Conservation (phyloP, 805 yeast genomes). For the Candida easanensis region DNA sequence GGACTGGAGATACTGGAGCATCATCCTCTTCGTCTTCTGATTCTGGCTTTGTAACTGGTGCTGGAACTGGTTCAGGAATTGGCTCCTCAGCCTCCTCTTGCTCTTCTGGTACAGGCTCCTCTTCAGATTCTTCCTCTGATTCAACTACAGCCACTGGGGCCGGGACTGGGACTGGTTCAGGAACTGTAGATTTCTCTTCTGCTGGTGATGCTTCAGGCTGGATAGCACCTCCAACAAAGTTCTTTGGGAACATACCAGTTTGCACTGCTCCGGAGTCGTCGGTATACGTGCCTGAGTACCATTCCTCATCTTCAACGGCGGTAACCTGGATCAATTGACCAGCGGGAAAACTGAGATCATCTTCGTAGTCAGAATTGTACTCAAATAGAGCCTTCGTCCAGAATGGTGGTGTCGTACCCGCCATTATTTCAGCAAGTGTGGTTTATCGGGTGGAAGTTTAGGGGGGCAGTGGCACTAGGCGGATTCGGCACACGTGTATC, state of each 20-base stretch:
- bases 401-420: slow-evolving; percentile 45
- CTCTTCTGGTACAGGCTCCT: slow-evolving; percentile 3
- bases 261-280: slow-evolving; percentile 39
- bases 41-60: not conserved
- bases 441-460: not conserved
- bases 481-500: too few species aligned
- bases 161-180: not conserved
- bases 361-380: slow-evolving; percentile 70
- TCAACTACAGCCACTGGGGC: not conserved
- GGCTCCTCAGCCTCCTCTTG: not conserved
- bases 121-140: slow-evolving; percentile 5
- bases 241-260: slow-evolving; percentile 84
- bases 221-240: slow-evolving; percentile 54
- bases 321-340: slow-evolving; percentile 75
- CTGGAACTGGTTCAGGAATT: not conserved
- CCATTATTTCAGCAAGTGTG: slow-evolving; percentile 2
- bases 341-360: slow-evolving; percentile 70
- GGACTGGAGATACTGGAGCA: slow-evolving; percentile 7
- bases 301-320: slow-evolving; percentile 83
- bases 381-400: slow-evolving; percentile 65
- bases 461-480: not conserved
- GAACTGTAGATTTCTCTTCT: too few species aligned
- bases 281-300: slow-evolving; percentile 73
- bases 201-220: slow-evolving; percentile 5
- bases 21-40: too few species aligned